A percentile compares a stretch with the other conserved stretches of the same genome.
These are phyloP conservation scores for Zygosaccharomyces rouxii DNA, from an alignment of 805 yeast genomes.

Conservation along the genomic window DNA sequence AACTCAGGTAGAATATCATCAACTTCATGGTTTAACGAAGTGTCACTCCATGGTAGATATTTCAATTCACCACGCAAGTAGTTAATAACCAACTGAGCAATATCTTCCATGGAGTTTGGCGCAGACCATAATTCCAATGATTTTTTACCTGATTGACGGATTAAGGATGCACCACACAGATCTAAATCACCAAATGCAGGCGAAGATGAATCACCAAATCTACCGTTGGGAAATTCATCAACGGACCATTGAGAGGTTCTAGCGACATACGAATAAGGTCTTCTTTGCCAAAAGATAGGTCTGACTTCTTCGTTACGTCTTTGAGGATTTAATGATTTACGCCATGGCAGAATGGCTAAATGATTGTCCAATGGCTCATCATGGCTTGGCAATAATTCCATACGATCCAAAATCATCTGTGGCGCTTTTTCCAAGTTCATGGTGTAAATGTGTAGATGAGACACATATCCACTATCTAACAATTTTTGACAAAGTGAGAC, in stretches of 20 bases:
- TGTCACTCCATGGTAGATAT: slow-evolving; percentile 92
- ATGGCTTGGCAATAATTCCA: slow-evolving; percentile 47
- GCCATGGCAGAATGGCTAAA: slow-evolving; percentile 65
- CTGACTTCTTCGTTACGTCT: slow-evolving; percentile 78
- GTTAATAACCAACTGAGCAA: slow-evolving; percentile 58
- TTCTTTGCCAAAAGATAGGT: slow-evolving; percentile 94
- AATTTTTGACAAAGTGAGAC: slow-evolving; percentile 77
- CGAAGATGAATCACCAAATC: slow-evolving; percentile 98
- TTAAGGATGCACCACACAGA: slow-evolving; percentile 68
- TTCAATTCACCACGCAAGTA: slow-evolving; percentile 68
- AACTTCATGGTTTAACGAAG: slow-evolving; percentile 78
- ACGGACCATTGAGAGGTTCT: slow-evolving; percentile 75
- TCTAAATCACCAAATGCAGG: slow-evolving; percentile 95
- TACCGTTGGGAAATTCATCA: slow-evolving; percentile 98
- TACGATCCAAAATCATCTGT: slow-evolving; percentile 74
- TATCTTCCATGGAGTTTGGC: slow-evolving; percentile 57
- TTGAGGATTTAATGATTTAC: slow-evolving; percentile 78
- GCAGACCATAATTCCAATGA: slow-evolving; percentile 86
- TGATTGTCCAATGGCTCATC: slow-evolving; percentile 34
- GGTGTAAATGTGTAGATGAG: slow-evolving; percentile 92
- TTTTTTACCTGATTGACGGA: slow-evolving; percentile 76
- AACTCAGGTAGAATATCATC: slow-evolving; percentile 55
- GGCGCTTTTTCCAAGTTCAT: slow-evolving; percentile 95
- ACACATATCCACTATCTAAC: slow-evolving; percentile 64
- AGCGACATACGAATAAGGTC: slow-evolving; percentile 83